Conservation (phyloP, 352 stramenopile species). For the Pythium vanterpoolii region DNA sequence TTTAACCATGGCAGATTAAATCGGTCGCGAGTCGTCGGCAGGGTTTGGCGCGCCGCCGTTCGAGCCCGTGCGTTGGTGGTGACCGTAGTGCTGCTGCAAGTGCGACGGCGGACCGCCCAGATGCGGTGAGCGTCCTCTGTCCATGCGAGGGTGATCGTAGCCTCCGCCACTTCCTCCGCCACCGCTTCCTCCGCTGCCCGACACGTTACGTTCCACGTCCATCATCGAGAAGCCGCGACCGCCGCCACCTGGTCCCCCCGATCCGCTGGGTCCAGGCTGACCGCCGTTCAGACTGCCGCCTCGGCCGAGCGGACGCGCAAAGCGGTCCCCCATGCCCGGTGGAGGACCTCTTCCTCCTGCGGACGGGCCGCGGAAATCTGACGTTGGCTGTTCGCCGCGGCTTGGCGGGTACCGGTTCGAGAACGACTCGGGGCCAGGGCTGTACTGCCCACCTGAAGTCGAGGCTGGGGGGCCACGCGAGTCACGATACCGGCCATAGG, state of each 20-base stretch:
- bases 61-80: constrained; percentile 21
- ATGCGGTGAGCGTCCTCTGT: constrained; percentile 20
- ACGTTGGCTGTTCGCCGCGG: not conserved
- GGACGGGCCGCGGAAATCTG: constrained; percentile 6
- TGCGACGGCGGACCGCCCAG: constrained; percentile 2
- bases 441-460: constrained; percentile 16
- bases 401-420: constrained; percentile 19
- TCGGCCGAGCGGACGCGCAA: constrained; percentile 17
- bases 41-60: constrained; percentile 20
- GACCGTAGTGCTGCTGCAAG: constrained; percentile 11
- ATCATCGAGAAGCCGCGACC: constrained; percentile 58
- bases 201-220: constrained; percentile 52
- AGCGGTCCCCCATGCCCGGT: constrained; percentile 12
- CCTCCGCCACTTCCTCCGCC: not conserved
- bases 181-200: not conserved
- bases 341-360: constrained; percentile 4
- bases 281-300: constrained; percentile 5
- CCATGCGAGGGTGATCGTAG: constrained; percentile 25
- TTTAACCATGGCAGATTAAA: not conserved
- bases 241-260: not conserved
- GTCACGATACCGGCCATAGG: constrained; percentile 22
- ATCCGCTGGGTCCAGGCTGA: not conserved
- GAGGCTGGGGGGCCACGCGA: constrained; percentile 2
- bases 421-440: constrained; percentile 22
- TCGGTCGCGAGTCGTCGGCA: constrained; percentile 12